Evolutionary conservation across 2,329 filamentous ascomycete species (phyloP).

Genomic region (Lomentospora prolificans): DNA sequence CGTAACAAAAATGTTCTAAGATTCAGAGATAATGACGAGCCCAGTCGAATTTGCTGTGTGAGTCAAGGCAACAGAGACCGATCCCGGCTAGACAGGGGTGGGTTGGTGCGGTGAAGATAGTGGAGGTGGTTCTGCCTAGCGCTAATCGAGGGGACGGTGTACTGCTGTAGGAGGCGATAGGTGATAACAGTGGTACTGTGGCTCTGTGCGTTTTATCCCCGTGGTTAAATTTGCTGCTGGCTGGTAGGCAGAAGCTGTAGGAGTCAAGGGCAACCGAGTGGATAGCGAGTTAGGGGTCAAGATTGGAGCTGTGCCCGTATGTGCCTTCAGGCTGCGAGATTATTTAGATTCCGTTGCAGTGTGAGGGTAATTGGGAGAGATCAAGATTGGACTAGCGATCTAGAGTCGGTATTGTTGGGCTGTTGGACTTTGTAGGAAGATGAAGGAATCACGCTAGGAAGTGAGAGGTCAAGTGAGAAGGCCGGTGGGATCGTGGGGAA

Average conservation of each 20-base stretch:
- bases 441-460: neutral
- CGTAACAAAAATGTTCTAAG: slow-evolving; percentile 8
- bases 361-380: neutral
- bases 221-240: slow-evolving; percentile 4
- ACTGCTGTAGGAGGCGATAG: neutral
- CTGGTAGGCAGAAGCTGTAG: slow-evolving; percentile 7
- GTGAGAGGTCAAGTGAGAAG: neutral
- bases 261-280: neutral
- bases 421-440: neutral
- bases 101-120: neutral
- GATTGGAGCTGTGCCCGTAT: neutral
- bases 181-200: slow-evolving; percentile 4
- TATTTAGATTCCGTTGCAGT: neutral
- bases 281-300: neutral
- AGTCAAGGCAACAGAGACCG: slow-evolving; percentile 18
- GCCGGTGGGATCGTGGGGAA: neutral
- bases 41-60: slow-evolving; percentile 12
- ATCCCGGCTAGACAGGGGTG: slow-evolving; percentile 14
- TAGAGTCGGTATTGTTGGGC: neutral
- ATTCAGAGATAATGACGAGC: slow-evolving; percentile 9
- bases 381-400: neutral
- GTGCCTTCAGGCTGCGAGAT: slow-evolving; percentile 3
- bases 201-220: slow-evolving; percentile 10
- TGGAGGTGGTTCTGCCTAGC: neutral
- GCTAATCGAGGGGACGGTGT: neutral